phyloP scores from a whole-genome alignment of 345 rosid species.

The Barbarea vulgaris region DNA sequence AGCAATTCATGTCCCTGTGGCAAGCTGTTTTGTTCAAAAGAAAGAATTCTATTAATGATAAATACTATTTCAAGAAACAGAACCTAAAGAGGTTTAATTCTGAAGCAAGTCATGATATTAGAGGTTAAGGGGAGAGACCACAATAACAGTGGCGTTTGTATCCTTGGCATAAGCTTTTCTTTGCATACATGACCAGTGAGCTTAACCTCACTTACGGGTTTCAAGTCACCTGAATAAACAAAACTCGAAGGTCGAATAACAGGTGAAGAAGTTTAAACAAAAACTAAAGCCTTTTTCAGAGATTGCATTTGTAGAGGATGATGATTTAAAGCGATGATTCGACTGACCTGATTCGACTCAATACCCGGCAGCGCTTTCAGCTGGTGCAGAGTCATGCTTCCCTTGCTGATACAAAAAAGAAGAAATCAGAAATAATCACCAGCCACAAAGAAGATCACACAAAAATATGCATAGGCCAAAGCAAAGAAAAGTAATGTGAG shows the following conservation, averaged over 20 bases:
- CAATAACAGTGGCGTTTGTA: constrained; percentile 81
- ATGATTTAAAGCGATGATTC: too few relatives aligned
- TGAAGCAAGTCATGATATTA: constrained; percentile 1
- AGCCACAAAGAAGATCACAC: constrained; percentile 28
- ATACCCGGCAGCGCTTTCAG: constrained; percentile 58
- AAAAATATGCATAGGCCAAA: not conserved
- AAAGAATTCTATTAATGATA: not conserved
- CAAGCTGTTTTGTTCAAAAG: constrained; percentile 49
- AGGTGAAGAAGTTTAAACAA: not conserved
- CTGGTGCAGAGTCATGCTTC: constrained; percentile 50
- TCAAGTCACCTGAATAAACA: constrained; percentile 66
- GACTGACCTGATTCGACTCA: too few relatives aligned
- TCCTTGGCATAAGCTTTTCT: constrained; percentile 97
- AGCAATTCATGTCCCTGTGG: too few relatives aligned
- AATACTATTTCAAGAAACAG: constrained; percentile 1
- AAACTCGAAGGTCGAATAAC: not conserved
- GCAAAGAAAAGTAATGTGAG: not conserved
- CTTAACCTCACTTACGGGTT: constrained; percentile 66
- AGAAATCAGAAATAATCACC: constrained; percentile 34
- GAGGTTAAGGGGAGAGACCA: constrained; percentile 46
- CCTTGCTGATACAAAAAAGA: constrained; percentile 56
- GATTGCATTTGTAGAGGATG: too few relatives aligned
- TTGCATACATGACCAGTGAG: constrained; percentile 92
- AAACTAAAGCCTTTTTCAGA: not conserved
- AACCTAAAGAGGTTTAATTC: not conserved